Evolutionary conservation across 768 basidiomycete genomes (phyloP), one percentile per base, ranked within the genome.

Genomic region (Lactifluus pinguis): DNA sequence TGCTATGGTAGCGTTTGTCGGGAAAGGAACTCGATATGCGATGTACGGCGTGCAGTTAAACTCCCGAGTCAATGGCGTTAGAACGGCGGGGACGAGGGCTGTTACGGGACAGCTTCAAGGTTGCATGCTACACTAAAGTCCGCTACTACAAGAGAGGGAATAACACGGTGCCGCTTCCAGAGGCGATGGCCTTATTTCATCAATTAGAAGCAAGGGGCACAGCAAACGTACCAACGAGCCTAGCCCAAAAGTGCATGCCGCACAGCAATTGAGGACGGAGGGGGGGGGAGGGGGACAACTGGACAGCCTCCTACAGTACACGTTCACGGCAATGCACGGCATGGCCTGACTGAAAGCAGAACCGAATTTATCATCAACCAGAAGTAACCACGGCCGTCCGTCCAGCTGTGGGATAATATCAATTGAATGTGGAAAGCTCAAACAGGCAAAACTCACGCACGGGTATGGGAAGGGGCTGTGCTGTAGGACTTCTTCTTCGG

Each of bases 271-370:
- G 15, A 44, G 55, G 15, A 50, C 13, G 8, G 36, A 25, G 15
- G 19, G 15, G 14, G 60, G 45, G 32, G 7, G 21, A 47, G 29
- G 42, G 7, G 8, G 13, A 6, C 9, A 7, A 14, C 13, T 13
- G 6, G 29, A 62, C 51, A 53, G 61, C 61, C 61, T 53, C 55
- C 4, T 62, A 62, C 51, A 58, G 51, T 57, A 45, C 30, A 25
- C 30, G 19, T 45, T 44, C 34, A 45, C 57, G 30, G 53, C 47
- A 59, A 25, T 25, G 25, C 25, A 25, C 25, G 25, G 25, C 25
- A 25, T 25, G 25, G 25, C 25, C 25, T 30, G 57, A 41, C 42
- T 15, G 6, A 6, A 10, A 21, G 25, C 25, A n/a, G 51, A 34
- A 36, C 51, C 57, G 61, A 63, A 48, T 32, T 34, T 9, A 34